Percentiles rank a stretch among this genome's conserved stretches.
These are phyloP conservation scores for Cyberlindnera maritima DNA, from an alignment of 805 yeast genomes.

Conservation along the genomic window DNA sequence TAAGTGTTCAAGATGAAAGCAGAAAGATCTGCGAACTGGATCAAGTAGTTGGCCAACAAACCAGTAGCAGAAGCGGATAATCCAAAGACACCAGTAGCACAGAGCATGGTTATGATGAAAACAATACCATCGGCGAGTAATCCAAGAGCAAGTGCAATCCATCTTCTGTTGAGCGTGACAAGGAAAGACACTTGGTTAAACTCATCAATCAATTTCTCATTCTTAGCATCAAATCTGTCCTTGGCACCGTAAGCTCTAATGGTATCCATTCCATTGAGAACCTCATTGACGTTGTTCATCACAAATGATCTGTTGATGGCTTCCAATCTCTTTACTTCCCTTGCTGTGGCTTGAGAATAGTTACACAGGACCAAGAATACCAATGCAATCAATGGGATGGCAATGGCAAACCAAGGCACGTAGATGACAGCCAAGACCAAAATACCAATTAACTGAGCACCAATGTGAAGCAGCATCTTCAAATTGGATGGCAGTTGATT, in stretches of 20 bases:
- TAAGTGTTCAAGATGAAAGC: slow-evolving; percentile 45
- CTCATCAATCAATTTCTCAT: slow-evolving; percentile 44
- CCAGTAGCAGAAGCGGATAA: slow-evolving; percentile 64
- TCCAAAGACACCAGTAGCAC: slow-evolving; percentile 55
- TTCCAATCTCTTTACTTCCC: slow-evolving; percentile 76
- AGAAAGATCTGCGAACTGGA: slow-evolving; percentile 40
- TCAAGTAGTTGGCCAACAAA: slow-evolving; percentile 58
- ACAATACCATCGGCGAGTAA: slow-evolving; percentile 45
- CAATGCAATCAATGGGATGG: slow-evolving; percentile 49
- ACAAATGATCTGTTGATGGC: slow-evolving; percentile 67
- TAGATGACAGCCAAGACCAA: slow-evolving; percentile 62
- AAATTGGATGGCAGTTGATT: slow-evolving; percentile 67
- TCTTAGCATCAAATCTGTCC: slow-evolving; percentile 43
- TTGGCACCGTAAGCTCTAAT: slow-evolving; percentile 55
- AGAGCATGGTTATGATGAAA: slow-evolving; percentile 53
- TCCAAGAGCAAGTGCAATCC: slow-evolving; percentile 66
- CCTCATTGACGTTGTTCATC: slow-evolving; percentile 67
- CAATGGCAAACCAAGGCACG: slow-evolving; percentile 72
- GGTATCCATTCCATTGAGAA: slow-evolving; percentile 59
- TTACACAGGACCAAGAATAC: slow-evolving; percentile 41
- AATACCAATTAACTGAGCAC: slow-evolving; percentile 51
- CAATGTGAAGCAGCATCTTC: slow-evolving; percentile 47
- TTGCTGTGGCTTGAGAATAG: slow-evolving; percentile 64
- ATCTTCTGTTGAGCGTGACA: slow-evolving; percentile 61
- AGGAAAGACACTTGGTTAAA: slow-evolving; percentile 67